phyloP scores from a whole-genome alignment of 768 basidiomycete species.

The Tricholoma terreum region DNA sequence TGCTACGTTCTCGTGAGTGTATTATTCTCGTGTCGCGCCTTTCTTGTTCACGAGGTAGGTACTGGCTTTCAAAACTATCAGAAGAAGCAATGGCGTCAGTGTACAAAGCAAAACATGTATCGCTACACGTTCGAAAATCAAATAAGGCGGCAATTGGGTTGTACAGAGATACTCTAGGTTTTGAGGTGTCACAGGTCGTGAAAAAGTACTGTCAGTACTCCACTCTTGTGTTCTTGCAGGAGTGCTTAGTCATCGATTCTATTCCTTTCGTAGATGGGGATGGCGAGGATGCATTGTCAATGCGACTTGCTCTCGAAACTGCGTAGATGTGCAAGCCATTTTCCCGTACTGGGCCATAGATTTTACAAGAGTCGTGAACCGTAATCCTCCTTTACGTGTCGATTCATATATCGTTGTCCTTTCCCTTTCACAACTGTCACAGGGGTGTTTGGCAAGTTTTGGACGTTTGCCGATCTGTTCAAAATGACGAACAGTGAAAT shows the following conservation, averaged over 20 bases:
- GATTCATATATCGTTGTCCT: too few species aligned
- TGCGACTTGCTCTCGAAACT: slow-evolving; percentile 47
- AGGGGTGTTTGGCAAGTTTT: too few species aligned
- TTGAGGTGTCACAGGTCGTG: slow-evolving; percentile 82
- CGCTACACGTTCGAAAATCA: slow-evolving; percentile 91
- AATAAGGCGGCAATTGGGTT: slow-evolving; percentile 88
- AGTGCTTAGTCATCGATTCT: not conserved
- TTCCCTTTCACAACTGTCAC: too few species aligned
- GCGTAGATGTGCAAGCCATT: not conserved
- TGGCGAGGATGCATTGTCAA: slow-evolving; percentile 84
- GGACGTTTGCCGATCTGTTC: too few species aligned
- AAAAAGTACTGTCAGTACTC: slow-evolving; percentile 80
- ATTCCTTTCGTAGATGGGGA: slow-evolving; percentile 61
- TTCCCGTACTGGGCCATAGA: not conserved
- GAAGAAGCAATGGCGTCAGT: slow-evolving; percentile 89
- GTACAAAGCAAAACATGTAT: slow-evolving; percentile 83
- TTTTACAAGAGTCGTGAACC: too few species aligned
- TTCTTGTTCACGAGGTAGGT: too few species aligned
- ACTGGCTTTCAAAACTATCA: slow-evolving; percentile 23
- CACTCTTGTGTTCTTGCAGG: not conserved
- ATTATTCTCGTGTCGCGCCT: not conserved
- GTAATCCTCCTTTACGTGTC: too few species aligned
- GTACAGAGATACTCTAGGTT: slow-evolving; percentile 88
- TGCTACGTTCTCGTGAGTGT: slow-evolving; percentile 85
- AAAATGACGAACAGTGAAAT: too few species aligned